Conservation (phyloP, 2,329 filamentous ascomycete species). For the Colletotrichum lindemuthianum region DNA sequence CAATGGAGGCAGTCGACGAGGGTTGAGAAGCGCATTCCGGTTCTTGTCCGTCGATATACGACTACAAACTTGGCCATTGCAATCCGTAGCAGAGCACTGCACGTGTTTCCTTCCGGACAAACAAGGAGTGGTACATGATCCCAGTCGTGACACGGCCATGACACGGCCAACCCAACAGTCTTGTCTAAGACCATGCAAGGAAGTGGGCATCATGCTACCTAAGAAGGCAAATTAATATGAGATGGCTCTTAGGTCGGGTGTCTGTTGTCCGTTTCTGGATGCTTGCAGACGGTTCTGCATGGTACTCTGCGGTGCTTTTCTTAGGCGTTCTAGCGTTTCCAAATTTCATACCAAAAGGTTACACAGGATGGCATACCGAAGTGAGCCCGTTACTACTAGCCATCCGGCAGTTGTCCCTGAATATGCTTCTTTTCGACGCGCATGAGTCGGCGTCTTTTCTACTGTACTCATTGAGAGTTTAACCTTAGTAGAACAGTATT, state of each 20-base stretch:
- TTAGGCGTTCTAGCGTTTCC: too few species aligned
- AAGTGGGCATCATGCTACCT: neutral
- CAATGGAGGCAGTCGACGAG: neutral
- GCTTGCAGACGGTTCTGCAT: neutral
- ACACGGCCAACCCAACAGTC: neutral
- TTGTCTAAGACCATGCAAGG: neutral
- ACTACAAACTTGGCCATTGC: too few species aligned
- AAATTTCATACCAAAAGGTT: neutral
- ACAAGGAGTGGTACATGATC: too few species aligned
- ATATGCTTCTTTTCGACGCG: too few species aligned
- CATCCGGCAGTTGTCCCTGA: neutral
- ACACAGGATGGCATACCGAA: neutral
- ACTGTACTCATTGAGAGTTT: too few species aligned
- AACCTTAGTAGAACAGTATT: too few species aligned
- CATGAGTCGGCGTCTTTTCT: too few species aligned
- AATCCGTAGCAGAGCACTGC: neutral
- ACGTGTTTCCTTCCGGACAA: too few species aligned
- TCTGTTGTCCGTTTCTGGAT: neutral
- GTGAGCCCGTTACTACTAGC: neutral
- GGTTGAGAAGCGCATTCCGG: neutral
- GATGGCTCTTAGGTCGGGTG: neutral
- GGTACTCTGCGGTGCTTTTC: constrained; percentile 6
- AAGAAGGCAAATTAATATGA: neutral
- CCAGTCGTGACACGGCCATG: too few species aligned
- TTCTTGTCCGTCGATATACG: too few species aligned